A percentile compares a stretch with the other conserved stretches of the same genome.
Evolutionary conservation across 2,329 filamentous ascomycete genomes (phyloP).

Genomic region (Sodiomyces alkalinus): DNA sequence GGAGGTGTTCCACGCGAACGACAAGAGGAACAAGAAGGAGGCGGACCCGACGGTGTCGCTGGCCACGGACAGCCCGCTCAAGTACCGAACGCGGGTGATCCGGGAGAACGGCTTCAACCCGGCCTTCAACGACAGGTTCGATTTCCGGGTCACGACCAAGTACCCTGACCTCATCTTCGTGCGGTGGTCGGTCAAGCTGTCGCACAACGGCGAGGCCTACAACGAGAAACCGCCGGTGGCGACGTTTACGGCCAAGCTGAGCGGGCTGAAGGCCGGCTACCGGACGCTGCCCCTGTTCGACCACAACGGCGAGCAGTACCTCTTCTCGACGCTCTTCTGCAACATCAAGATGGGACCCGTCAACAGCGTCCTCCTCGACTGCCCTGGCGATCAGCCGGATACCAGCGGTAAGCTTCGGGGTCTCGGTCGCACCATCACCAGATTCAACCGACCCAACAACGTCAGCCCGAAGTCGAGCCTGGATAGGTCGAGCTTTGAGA

Average conservation of each 20-base stretch:
- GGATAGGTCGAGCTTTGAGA: slow-evolving; percentile 31
- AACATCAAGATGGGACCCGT: slow-evolving; percentile 54
- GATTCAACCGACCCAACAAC: slow-evolving; percentile 36
- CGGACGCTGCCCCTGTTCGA: slow-evolving; percentile 85
- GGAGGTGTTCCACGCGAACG: slow-evolving; percentile 86
- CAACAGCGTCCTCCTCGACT: slow-evolving; percentile 40
- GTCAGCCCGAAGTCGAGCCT: slow-evolving; percentile 35
- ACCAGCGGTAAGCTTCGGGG: slow-evolving; percentile 35
- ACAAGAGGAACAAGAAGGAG: slow-evolving; percentile 78
- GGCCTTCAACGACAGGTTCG: slow-evolving; percentile 64
- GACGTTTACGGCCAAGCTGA: slow-evolving; percentile 85
- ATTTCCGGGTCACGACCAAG: slow-evolving; percentile 78
- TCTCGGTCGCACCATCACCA: slow-evolving; percentile 39
- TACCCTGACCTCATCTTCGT: slow-evolving; percentile 89
- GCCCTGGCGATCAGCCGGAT: slow-evolving; percentile 19
- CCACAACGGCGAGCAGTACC: slow-evolving; percentile 75
- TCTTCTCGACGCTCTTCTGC: slow-evolving; percentile 91
- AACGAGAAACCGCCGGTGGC: slow-evolving; percentile 56
- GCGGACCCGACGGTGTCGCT: slow-evolving; percentile 40
- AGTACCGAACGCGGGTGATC: slow-evolving; percentile 65
- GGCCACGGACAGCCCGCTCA: slow-evolving; percentile 45
- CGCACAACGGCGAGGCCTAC: slow-evolving; percentile 56
- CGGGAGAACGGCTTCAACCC: slow-evolving; percentile 90
- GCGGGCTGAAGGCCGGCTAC: slow-evolving; percentile 79
- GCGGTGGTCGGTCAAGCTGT: slow-evolving; percentile 82